Evolutionary conservation across 371 early-diverging fungal genomes (phyloP), one percentile per base, ranked within the genome.

Genomic region (Thermomucor indicae-seudaticae): DNA sequence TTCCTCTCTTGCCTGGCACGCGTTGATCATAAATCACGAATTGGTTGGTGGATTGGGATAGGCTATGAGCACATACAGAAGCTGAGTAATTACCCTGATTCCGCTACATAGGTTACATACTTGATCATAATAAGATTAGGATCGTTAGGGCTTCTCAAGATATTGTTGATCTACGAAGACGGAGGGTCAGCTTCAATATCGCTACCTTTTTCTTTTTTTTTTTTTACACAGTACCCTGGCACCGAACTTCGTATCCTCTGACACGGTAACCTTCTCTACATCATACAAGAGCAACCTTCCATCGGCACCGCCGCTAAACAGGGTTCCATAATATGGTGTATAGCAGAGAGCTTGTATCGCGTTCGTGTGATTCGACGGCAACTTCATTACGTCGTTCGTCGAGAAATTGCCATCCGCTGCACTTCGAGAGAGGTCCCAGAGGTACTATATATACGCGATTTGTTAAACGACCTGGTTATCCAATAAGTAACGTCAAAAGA

Each of bases 1-100:
- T 48, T 16, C 55, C 64, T 11, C 49, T 22, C 19, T 42, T 24
- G 0, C 50, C 65, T 23, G 53, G 49, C 10, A 42, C 30, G 19
- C 73, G 47, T 22, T 54, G 51, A 49, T 68, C 73, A 22, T 60
- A 64, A 17, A 68, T 43, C 0, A 41, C 37, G 19, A 72, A 62
- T 38, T 68, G 69, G n/a, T 67, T 62, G 11, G 41, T 49, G 12
- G 45, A 53, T 11, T 31, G 32, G 0, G 64, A 43, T 39, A 53
- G 43, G 29, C 68, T 67, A 44, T 11, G 1, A 32, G 24, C 23
- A 42, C 30, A 46, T 19, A 47, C n/a, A n/a, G n/a, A n/a, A n/a
- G n/a, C n/a, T n/a, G n/a, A n/a, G n/a, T n/a, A n/a, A n/a, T n/a
- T n/a, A n/a, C n/a, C n/a, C n/a, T n/a, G n/a, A n/a, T n/a, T n/a